Percentiles rank a stretch among this genome's conserved stretches.
These are phyloP conservation scores for Puccinia hordei DNA, from an alignment of 1,284 basidiomycete species.

Conservation along the genomic window DNA sequence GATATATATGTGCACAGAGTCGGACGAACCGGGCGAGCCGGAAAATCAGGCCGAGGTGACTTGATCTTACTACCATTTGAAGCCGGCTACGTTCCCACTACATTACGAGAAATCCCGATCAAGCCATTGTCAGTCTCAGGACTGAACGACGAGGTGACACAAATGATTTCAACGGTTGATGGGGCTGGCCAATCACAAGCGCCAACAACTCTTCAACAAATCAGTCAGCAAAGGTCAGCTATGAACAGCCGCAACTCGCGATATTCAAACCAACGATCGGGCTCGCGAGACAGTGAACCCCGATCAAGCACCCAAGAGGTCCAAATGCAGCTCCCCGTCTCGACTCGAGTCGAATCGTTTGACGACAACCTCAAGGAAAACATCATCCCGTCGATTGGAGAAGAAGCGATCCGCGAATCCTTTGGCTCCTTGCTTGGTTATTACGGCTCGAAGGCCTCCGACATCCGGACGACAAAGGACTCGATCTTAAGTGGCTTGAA, in stretches of 20 bases:
- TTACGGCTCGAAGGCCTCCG: constrained; percentile 67
- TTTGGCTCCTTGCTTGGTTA: constrained; percentile 75
- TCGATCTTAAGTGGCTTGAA: constrained; percentile 69
- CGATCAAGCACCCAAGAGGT: constrained; percentile 4
- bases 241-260: constrained; percentile 24
- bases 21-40: constrained; percentile 82
- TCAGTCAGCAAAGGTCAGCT: constrained; percentile 36
- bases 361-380: constrained; percentile 59
- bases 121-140: constrained; percentile 66
- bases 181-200: constrained; percentile 59
- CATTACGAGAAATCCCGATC: constrained; percentile 73
- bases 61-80: constrained; percentile 84
- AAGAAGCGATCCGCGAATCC: constrained; percentile 67
- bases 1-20: constrained; percentile 90
- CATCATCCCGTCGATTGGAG: constrained; percentile 63
- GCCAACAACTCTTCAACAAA: constrained; percentile 46
- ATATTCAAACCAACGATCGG: constrained; percentile 6
- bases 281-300: neutral
- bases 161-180: constrained; percentile 66
- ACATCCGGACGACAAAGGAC: constrained; percentile 64
- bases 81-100: constrained; percentile 69
- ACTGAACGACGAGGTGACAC: constrained; percentile 64
- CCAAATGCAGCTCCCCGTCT: constrained; percentile 52
- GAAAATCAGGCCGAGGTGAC: constrained; percentile 75
- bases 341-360: constrained; percentile 58